Conservation (phyloP, 2,329 filamentous ascomycete genomes). For the Orbilia oligospora region DNA sequence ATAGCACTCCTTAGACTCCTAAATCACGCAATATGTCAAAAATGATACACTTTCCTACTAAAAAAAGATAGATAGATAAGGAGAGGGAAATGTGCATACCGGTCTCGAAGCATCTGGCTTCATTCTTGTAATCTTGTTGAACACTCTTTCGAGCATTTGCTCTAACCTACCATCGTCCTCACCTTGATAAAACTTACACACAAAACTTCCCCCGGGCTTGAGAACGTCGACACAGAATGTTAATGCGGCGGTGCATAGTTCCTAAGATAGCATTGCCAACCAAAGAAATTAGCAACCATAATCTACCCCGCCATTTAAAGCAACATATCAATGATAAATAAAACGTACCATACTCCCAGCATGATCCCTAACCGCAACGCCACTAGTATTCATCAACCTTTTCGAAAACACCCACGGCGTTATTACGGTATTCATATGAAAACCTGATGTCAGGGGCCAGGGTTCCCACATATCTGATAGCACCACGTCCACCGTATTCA, state of each 20-base stretch:
- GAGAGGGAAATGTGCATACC: constrained; percentile 71
- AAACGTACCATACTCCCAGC: constrained; percentile 88
- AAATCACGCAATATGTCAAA: not conserved
- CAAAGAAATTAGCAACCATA: not conserved
- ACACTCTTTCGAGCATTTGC: constrained; percentile 79
- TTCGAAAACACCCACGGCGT: constrained; percentile 79
- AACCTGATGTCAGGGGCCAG: constrained; percentile 83
- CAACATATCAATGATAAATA: not conserved
- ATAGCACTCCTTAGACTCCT: constrained; percentile 63
- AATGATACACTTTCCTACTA: not conserved
- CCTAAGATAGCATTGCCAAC: constrained; percentile 71
- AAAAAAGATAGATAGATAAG: not conserved
- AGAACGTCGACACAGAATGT: constrained; percentile 88
- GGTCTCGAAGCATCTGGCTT: constrained; percentile 92
- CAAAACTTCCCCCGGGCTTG: constrained; percentile 85
- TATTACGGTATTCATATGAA: constrained; percentile 86
- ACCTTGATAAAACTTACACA: constrained; percentile 98
- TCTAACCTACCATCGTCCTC: constrained; percentile 86
- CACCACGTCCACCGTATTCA: constrained; percentile 85
- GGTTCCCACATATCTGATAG: constrained; percentile 99
- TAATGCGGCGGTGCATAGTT: constrained; percentile 88
- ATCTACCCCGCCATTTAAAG: not conserved
- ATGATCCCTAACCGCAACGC: constrained; percentile 87
- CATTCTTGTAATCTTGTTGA: constrained; percentile 83
- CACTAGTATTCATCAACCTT: constrained; percentile 99